Conservation (phyloP, 2,329 filamentous ascomycete species). For the Botrytis deweyae region DNA sequence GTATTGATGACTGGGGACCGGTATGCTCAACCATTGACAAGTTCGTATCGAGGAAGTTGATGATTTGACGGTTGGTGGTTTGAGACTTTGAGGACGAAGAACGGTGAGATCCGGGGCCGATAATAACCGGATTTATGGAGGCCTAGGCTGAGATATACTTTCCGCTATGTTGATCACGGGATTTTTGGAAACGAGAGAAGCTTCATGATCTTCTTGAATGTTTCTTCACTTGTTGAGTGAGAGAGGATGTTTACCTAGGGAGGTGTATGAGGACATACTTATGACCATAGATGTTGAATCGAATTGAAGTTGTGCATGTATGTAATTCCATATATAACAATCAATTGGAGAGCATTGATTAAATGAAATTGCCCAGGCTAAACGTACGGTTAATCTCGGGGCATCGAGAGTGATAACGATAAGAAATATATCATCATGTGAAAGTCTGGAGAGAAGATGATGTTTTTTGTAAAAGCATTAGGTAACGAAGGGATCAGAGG, state of each 20-base stretch:
- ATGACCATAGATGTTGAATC: neutral
- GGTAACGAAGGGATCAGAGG: neutral
- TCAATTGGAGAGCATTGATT: neutral
- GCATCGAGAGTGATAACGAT: neutral
- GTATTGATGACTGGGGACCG: neutral
- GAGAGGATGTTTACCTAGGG: neutral
- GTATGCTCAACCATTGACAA: neutral
- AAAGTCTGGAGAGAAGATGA: neutral
- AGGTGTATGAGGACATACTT: neutral
- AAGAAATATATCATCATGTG: neutral
- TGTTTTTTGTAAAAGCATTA: neutral
- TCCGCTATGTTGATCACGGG: neutral
- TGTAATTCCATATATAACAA: neutral
- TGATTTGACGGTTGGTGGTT: neutral
- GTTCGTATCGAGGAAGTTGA: neutral
- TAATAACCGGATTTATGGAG: conserved; percentile 3
- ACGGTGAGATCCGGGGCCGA: conserved; percentile 18
- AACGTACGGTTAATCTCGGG: neutral
- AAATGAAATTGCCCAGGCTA: neutral
- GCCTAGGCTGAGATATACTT: neutral
- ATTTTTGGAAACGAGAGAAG: neutral
- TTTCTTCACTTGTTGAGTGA: neutral
- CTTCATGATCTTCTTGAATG: neutral
- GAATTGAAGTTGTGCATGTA: neutral
- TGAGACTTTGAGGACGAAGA: neutral